Evolutionary conservation across 768 basidiomycete species (phyloP), one percentile per base, ranked within the genome.

Genomic region (Pulveroboletus sp.): DNA sequence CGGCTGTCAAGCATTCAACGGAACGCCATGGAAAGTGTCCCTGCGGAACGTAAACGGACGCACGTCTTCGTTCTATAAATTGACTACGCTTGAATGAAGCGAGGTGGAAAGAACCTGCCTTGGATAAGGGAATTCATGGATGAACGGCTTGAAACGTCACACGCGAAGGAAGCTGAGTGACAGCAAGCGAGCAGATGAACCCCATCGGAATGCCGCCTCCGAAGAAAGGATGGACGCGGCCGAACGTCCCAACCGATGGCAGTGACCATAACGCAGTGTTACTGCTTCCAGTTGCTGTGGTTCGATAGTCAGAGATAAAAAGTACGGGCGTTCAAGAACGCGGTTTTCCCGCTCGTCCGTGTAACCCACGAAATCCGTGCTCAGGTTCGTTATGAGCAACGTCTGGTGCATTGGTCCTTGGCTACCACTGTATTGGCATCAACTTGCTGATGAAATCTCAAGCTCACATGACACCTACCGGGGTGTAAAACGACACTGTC

Each of bases 1-100:
- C n/a, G n/a, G n/a, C n/a, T n/a, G n/a, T n/a, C n/a, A 44, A 44
- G 27, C 46, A 29, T 44, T 45, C 46, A 44, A 23, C n/a, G 12
- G 6, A 24, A 22, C 7, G 43, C n/a, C 14, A 44, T 26, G 16
- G 22, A n/a, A 11, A 43, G n/a, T 29, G 27, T 12, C 27, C 12
- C 27, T 29, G 27, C 27, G 27, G 12, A 29, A 29, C n/a, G n/a
- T n/a, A n/a, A n/a, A n/a, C n/a, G n/a, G n/a, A n/a, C n/a, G n/a
- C n/a, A n/a, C n/a, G n/a, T n/a, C n/a, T n/a, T n/a, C n/a, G n/a
- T n/a, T n/a, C n/a, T n/a, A n/a, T n/a, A n/a, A n/a, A n/a, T n/a
- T n/a, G n/a, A n/a, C n/a, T n/a, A n/a, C n/a, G n/a, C n/a, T n/a
- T n/a, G n/a, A n/a, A n/a, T n/a, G n/a, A n/a, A n/a, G n/a, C n/a